These are phyloP conservation scores for Citrus inodora DNA, from an alignment of 345 rosid species.

Conservation along the genomic window DNA sequence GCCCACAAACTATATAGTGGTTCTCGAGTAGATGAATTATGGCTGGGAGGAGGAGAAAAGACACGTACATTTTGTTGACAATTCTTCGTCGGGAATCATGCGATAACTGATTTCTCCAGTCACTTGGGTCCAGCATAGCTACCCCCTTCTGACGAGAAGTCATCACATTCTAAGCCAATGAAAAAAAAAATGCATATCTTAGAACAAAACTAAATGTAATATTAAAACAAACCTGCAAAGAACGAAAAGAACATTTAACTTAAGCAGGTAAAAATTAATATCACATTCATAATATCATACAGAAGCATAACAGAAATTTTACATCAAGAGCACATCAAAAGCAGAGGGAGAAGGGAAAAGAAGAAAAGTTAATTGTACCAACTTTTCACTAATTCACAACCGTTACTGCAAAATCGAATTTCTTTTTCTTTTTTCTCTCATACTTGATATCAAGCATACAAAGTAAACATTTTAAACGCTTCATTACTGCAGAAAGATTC, in stretches of 20 bases:
- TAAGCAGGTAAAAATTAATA: neutral
- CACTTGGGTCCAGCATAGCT: slow-evolving; percentile 13
- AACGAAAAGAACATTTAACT: neutral
- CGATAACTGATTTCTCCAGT: slow-evolving; percentile 56
- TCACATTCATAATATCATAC: neutral
- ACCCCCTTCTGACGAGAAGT: slow-evolving; percentile 4
- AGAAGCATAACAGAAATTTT: neutral
- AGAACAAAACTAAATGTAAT: neutral
- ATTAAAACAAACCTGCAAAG: neutral
- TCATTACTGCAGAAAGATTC: neutral
- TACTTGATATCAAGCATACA: neutral
- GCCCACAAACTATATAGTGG: neutral
- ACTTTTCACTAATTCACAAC: neutral
- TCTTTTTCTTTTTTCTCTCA: neutral
- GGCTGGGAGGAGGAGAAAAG: neutral
- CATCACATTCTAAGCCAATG: neutral
- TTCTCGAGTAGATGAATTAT: neutral
- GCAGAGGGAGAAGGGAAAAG: too few species aligned
- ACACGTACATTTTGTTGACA: slow-evolving; percentile 48
- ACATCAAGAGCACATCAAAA: neutral
- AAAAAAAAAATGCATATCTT: neutral
- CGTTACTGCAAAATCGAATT: neutral
- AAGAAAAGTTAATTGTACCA: too few species aligned
- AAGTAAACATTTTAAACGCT: neutral
- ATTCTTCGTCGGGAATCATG: slow-evolving; percentile 40